These are phyloP conservation scores for Solanum boliviense DNA, from an alignment of 257 asterid species.

Conservation along the genomic window DNA sequence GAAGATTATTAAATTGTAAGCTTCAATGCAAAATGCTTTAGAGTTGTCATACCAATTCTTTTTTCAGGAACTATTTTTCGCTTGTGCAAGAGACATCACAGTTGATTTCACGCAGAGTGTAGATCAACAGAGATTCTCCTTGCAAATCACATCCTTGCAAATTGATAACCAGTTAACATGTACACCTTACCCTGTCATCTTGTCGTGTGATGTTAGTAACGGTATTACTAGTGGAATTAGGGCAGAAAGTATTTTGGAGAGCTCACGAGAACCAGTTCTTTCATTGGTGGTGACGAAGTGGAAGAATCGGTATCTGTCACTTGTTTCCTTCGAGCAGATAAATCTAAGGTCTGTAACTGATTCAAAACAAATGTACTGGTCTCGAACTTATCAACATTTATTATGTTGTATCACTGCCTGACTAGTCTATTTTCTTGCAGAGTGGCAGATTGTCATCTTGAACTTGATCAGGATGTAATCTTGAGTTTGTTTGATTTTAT, in stretches of 20 bases:
- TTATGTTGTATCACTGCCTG: conserved; percentile 9
- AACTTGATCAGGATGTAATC: conserved; percentile 81
- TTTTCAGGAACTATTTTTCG: conserved; percentile 80
- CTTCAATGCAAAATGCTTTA: neutral
- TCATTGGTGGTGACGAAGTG: conserved; percentile 74
- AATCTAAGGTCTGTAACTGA: neutral
- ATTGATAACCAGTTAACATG: conserved; percentile 75
- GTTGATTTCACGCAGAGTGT: conserved; percentile 59
- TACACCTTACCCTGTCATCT: conserved; percentile 80
- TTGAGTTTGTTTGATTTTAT: conserved; percentile 68
- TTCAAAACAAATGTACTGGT: neutral
- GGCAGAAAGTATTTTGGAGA: conserved; percentile 27
- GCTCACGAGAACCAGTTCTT: conserved; percentile 60
- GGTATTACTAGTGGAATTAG: conserved; percentile 24
- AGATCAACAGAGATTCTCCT: conserved; percentile 71
- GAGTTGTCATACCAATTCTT: conserved; percentile 9
- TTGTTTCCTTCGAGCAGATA: conserved; percentile 61
- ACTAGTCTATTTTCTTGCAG: conserved; percentile 33
- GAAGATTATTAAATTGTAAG: neutral
- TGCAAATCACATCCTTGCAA: conserved; percentile 65
- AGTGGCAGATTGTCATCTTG: conserved; percentile 74
- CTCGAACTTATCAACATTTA: neutral
- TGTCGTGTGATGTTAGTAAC: conserved; percentile 59
- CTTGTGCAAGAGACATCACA: conserved; percentile 60
- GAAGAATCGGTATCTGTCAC: conserved; percentile 60